phyloP scores from a whole-genome alignment of 331 rosid genomes.

The Dryas integrifolia region DNA sequence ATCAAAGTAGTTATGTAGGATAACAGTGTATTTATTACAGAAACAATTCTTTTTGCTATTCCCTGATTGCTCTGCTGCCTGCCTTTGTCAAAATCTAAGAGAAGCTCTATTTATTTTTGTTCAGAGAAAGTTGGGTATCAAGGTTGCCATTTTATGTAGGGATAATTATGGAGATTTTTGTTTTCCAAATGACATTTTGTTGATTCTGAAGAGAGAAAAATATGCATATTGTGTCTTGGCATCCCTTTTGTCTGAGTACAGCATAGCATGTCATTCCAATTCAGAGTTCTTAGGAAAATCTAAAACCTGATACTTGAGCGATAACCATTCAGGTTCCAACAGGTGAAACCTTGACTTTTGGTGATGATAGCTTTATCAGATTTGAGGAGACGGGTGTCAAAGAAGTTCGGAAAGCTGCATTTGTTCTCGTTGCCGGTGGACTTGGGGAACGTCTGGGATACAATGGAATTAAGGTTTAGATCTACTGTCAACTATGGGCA shows the following conservation, averaged over 20 bases:
- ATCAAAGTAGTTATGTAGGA: too few species aligned
- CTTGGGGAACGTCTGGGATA: slow-evolving; percentile 98
- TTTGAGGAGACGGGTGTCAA: slow-evolving; percentile 77
- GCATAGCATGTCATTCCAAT: too few species aligned
- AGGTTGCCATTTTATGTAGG: background rate
- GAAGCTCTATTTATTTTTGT: too few species aligned
- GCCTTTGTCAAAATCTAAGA: too few species aligned
- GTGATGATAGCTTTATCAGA: slow-evolving; percentile 56
- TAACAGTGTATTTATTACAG: too few species aligned
- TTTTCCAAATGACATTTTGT: too few species aligned
- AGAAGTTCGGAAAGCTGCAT: slow-evolving; percentile 74
- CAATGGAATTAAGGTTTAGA: slow-evolving; percentile 79
- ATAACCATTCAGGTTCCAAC: slow-evolving; percentile 71
- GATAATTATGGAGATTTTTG: too few species aligned
- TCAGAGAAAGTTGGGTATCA: background rate
- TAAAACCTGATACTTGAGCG: slow-evolving; percentile 14
- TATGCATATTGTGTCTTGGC: too few species aligned
- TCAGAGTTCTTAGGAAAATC: background rate
- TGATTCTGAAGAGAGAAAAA: too few species aligned
- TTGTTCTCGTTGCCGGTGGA: slow-evolving; percentile 98
- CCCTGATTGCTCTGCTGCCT: too few species aligned
- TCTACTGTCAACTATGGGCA: background rate
- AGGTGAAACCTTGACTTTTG: slow-evolving; percentile 71
- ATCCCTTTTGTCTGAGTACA: too few species aligned
- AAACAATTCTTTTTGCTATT: too few species aligned